phyloP scores from a whole-genome alignment of 257 asterid genomes.

The Galeopsis tetrahit region DNA sequence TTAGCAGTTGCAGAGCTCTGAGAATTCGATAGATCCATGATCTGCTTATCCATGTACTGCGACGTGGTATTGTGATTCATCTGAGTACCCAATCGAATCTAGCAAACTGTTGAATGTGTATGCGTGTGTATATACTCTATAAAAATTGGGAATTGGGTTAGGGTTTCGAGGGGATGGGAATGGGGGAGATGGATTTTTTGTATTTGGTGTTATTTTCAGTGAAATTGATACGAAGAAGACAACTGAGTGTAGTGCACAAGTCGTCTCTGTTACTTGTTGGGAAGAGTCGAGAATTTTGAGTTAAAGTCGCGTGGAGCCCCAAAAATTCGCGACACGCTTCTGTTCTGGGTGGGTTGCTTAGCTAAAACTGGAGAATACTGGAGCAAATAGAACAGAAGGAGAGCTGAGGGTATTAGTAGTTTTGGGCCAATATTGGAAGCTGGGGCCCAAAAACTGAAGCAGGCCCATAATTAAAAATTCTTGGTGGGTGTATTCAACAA shows the following conservation, averaged over 20 bases:
- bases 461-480: too few relatives aligned
- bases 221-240: constrained; percentile 23
- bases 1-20: constrained; percentile 38
- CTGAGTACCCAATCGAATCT: constrained; percentile 39
- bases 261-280: constrained; percentile 31
- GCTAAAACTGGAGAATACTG: constrained; percentile 29
- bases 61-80: constrained; percentile 70
- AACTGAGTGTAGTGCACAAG: constrained; percentile 8
- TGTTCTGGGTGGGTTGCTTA: not conserved
- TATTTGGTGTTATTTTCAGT: constrained; percentile 17
- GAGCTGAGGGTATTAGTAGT: not conserved
- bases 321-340: not conserved
- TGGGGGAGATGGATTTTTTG: constrained; percentile 23
- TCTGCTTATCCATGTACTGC: constrained; percentile 95
- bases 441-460: not conserved
- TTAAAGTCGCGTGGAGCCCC: constrained; percentile 16
- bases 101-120: constrained; percentile 4
- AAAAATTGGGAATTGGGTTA: constrained; percentile 11
- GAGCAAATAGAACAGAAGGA: constrained; percentile 29
- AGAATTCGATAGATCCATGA: constrained; percentile 93
- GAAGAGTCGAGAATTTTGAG: constrained; percentile 24
- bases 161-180: constrained; percentile 3
- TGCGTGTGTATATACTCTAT: not conserved
- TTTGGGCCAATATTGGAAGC: not conserved
- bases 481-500: too few relatives aligned